Percentiles rank a stretch among this genome's conserved stretches.
Conservation (phyloP, 2,329 filamentous ascomycete genomes). For the Pseudopithomyces chartarum region DNA sequence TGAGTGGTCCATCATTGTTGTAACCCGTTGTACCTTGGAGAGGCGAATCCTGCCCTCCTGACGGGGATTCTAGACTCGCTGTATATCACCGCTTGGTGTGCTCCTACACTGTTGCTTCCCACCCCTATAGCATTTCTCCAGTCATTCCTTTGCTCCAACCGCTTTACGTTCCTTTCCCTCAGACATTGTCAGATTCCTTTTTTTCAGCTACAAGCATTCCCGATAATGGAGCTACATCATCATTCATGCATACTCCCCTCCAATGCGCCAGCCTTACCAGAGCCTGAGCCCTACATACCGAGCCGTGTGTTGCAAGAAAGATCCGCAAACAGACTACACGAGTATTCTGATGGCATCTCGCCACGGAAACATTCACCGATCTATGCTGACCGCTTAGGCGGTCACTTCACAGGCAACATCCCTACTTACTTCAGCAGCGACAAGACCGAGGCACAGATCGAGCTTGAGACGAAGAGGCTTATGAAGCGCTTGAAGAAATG, state of each 20-base stretch:
- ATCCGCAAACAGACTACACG: constrained; percentile 48
- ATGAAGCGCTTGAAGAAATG: constrained; percentile 37
- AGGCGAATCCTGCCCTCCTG: constrained; percentile 24
- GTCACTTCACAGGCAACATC: constrained; percentile 32
- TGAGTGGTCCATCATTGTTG: constrained; percentile 34
- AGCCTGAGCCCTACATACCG: constrained; percentile 28
- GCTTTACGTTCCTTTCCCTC: constrained; percentile 49
- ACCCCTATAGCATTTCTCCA: constrained; percentile 40
- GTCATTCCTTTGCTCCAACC: constrained; percentile 53
- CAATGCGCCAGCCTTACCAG: constrained; percentile 47
- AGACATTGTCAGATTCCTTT: constrained; percentile 50
- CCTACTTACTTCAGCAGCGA: constrained; percentile 29
- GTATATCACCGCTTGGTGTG: constrained; percentile 40
- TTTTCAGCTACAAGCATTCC: constrained; percentile 29
- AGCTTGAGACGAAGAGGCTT: constrained; percentile 34
- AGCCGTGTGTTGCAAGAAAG: constrained; percentile 49
- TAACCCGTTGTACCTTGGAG: constrained; percentile 33
- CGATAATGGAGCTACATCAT: constrained; percentile 42
- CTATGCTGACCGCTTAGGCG: constrained; percentile 27
- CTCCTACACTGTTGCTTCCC: constrained; percentile 40
- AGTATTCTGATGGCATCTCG: constrained; percentile 21
- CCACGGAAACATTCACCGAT: constrained; percentile 38
- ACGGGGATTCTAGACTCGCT: constrained; percentile 19
- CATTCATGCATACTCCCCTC: constrained; percentile 49
- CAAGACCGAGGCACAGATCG: constrained; percentile 35